Percentiles rank a stretch among this genome's conserved stretches.
Evolutionary conservation across 2,329 filamentous ascomycete genomes (phyloP).

Genomic region (Ophiocordyceps camponoti-floridani): DNA sequence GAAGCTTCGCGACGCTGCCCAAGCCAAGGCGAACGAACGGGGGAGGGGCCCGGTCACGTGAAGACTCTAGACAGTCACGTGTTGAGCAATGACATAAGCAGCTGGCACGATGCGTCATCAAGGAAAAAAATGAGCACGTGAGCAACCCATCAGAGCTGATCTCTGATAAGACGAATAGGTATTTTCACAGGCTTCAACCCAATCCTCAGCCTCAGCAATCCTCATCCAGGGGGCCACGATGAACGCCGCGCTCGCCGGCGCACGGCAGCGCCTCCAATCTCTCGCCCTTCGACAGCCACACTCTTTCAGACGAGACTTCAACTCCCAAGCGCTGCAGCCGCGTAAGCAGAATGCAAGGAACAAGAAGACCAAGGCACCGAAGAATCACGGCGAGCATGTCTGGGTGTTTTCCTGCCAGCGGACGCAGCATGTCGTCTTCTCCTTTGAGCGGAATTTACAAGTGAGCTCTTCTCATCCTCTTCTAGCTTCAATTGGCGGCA

Average conservation of each 20-base stretch:
- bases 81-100: not conserved
- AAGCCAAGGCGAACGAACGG: constrained; percentile 2
- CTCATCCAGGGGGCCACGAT: too few species aligned
- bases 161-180: not conserved
- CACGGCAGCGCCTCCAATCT: too few species aligned
- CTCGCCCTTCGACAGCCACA: too few species aligned
- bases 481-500: too few species aligned
- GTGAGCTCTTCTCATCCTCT: constrained; percentile 14
- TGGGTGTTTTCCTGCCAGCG: constrained; percentile 35
- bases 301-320: too few species aligned
- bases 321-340: not conserved
- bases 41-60: not conserved
- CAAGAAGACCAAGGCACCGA: constrained; percentile 8
- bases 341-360: not conserved
- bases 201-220: too few species aligned
- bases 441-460: constrained; percentile 24
- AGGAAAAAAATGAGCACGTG: too few species aligned
- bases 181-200: constrained; percentile 7
- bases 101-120: too few species aligned
- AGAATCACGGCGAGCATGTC: constrained; percentile 37
- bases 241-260: too few species aligned
- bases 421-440: constrained; percentile 34
- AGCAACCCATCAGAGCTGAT: too few species aligned
- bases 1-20: constrained; percentile 16
- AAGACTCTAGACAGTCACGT: not conserved